Evolutionary conservation across 2,329 filamentous ascomycete genomes (phyloP).

Genomic region (Alternaria novae-zelandiae): DNA sequence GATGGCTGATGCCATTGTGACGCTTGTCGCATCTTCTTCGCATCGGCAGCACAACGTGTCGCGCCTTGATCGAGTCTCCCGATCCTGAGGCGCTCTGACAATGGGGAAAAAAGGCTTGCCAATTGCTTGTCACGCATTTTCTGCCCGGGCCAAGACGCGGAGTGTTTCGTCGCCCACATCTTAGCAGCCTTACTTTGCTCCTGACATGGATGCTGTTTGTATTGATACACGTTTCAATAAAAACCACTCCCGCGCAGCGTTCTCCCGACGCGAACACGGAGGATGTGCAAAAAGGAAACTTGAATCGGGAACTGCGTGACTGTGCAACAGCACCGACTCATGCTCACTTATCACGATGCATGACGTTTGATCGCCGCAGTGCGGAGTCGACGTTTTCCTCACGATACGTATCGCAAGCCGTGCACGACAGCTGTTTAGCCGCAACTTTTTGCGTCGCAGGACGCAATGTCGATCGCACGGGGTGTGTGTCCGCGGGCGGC

Average conservation of each 20-base stretch:
- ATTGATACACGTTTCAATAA: background rate
- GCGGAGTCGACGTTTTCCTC: background rate
- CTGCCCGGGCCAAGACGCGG: background rate
- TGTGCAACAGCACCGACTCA: background rate
- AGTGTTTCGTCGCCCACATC: background rate
- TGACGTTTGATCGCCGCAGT: background rate
- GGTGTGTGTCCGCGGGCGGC: background rate
- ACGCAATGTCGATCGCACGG: conserved; percentile 1
- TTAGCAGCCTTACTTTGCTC: background rate
- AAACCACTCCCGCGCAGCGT: background rate
- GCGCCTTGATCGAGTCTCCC: background rate
- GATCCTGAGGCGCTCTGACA: background rate
- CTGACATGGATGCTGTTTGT: background rate
- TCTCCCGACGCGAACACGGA: background rate
- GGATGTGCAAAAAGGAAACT: background rate
- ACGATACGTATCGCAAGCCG: background rate
- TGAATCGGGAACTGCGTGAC: background rate
- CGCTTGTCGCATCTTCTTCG: background rate
- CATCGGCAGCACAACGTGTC: background rate
- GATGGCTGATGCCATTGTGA: background rate
- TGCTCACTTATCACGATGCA: background rate
- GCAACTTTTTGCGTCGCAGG: conserved; percentile 1
- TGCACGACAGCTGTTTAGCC: background rate
- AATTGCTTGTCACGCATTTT: background rate
- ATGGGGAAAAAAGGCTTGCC: background rate